A percentile compares a stretch with the other conserved stretches of the same genome.
Conservation (phyloP, 129 eudicot species). For the Apium graveolens region DNA sequence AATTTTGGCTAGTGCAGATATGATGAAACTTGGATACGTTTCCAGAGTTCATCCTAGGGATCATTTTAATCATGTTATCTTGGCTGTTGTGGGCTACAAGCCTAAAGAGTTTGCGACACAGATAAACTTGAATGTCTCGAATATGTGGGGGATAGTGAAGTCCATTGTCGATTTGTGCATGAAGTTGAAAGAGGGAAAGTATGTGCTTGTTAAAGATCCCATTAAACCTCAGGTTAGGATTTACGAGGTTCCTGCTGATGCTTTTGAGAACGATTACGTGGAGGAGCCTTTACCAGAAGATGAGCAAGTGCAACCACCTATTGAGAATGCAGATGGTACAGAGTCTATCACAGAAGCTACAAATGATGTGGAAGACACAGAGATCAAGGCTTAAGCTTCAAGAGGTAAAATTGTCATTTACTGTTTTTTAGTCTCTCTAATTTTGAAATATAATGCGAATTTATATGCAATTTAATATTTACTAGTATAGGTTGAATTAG, state of each 20-base stretch:
- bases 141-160: constrained; percentile 98
- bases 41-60: constrained; percentile 88
- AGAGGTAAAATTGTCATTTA: not conserved
- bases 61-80: constrained; percentile 79
- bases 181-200: constrained; percentile 78
- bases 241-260: constrained; percentile 87
- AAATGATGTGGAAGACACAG: constrained; percentile 44
- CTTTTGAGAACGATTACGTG: constrained; percentile 80
- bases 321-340: constrained; percentile 41
- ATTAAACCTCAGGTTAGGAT: constrained; percentile 75
- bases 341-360: constrained; percentile 33
- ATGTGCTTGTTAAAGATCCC: constrained; percentile 82
- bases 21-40: constrained; percentile 84
- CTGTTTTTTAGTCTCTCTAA: not conserved
- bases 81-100: constrained; percentile 81
- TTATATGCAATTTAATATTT: not conserved
- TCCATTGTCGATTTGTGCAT: constrained; percentile 83
- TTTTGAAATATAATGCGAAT: not conserved
- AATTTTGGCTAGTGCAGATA: constrained; percentile 70
- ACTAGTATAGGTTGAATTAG: not conserved
- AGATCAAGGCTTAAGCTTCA: constrained; percentile 35
- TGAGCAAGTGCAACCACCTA: constrained; percentile 82
- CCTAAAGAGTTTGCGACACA: constrained; percentile 76
- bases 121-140: constrained; percentile 64
- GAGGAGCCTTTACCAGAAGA: constrained; percentile 83